Percentiles rank a stretch among this genome's conserved stretches.
phyloP scores from a whole-genome alignment of 2,329 filamentous ascomycete genomes.

The Cordyceps fumosorosea region DNA sequence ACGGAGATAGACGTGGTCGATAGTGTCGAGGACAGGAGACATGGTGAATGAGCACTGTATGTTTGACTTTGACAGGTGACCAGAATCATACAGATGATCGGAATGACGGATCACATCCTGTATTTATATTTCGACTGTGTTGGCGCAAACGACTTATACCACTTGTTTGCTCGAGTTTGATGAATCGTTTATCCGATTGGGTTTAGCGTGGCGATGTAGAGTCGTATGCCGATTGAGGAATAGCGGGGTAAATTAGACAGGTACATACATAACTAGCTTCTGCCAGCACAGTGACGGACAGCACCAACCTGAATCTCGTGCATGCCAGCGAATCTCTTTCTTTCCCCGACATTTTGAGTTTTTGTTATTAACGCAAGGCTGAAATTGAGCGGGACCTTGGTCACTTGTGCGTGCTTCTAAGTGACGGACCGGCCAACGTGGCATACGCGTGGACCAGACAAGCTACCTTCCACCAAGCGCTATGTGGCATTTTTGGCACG shows the following conservation, averaged over 20 bases:
- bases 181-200: conserved; percentile 4
- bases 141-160: neutral
- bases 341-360: neutral
- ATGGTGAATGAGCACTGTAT: neutral
- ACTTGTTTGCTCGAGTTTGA: neutral
- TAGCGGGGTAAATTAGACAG: neutral
- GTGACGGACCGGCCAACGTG: neutral
- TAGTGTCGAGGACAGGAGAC: neutral
- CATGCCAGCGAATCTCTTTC: neutral
- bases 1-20: conserved; percentile 1
- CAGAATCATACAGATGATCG: no score
- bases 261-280: neutral
- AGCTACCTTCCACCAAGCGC: neutral
- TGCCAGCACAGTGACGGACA: neutral
- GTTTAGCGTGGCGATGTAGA: conserved; percentile 2
- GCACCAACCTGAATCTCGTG: neutral
- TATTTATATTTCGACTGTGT: neutral
- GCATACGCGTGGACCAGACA: neutral
- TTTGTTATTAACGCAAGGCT: neutral
- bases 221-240: neutral
- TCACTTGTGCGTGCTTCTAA: neutral
- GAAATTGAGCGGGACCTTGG: neutral
- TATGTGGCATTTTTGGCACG: neutral
- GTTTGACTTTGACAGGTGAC: neutral
- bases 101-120: neutral